These are phyloP conservation scores for Balansia obtecta DNA, from an alignment of 2,329 filamentous ascomycete species.

Conservation along the genomic window DNA sequence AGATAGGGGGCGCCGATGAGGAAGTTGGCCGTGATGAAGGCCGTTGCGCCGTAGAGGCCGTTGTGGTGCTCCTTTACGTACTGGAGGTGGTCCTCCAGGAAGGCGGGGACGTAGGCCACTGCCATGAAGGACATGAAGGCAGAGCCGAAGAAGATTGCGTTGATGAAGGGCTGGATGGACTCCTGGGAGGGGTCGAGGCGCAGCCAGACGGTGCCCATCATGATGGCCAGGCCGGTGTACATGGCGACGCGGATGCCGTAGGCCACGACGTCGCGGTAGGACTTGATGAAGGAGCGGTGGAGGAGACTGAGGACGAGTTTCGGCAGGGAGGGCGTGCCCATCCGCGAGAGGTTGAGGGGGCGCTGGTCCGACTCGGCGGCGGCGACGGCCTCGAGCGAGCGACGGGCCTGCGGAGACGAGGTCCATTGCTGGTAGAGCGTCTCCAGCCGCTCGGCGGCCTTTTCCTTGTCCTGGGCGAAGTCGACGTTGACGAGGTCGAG, in stretches of 20 bases:
- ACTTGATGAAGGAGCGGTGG: constrained; percentile 72
- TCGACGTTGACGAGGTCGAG: constrained; percentile 71
- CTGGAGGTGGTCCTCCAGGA: constrained; percentile 54
- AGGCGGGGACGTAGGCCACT: constrained; percentile 74
- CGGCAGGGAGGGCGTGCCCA: constrained; percentile 28
- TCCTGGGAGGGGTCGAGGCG: constrained; percentile 54
- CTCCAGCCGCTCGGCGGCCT: constrained; percentile 24
- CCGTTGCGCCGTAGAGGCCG: constrained; percentile 62
- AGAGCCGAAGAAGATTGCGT: constrained; percentile 65
- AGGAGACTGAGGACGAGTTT: constrained; percentile 52
- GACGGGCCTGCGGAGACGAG: constrained; percentile 10
- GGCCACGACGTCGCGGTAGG: constrained; percentile 69
- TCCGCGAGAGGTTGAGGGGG: not conserved
- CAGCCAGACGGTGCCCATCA: constrained; percentile 84
- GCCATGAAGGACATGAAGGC: constrained; percentile 75
- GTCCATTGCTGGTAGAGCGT: constrained; percentile 16
- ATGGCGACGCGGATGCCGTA: constrained; percentile 75
- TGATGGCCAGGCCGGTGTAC: constrained; percentile 64
- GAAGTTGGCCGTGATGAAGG: constrained; percentile 70
- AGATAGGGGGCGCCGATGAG: constrained; percentile 71
- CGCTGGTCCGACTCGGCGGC: constrained; percentile 13
- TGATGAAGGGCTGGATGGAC: constrained; percentile 71
- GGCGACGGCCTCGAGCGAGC: constrained; percentile 13
- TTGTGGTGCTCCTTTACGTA: constrained; percentile 57
- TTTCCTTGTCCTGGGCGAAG: constrained; percentile 41